Evolutionary conservation across 1,139 yeast genomes (phyloP).

Genomic region (Ashbya aceris): DNA sequence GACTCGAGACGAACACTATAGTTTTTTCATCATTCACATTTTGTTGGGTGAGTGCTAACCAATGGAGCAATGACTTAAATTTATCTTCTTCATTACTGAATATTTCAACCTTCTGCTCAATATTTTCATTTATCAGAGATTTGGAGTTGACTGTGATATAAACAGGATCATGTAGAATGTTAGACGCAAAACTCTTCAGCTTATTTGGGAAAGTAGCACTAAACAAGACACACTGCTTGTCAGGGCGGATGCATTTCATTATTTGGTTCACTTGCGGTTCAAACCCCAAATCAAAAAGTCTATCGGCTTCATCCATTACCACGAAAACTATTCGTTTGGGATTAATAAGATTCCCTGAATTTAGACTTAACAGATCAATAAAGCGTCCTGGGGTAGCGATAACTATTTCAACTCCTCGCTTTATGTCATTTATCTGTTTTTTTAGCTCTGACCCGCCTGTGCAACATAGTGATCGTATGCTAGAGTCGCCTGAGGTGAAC

Average conservation of each 20-base stretch:
- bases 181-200: constrained; percentile 66
- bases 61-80: constrained; percentile 43
- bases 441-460: constrained; percentile 92
- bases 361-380: constrained; percentile 80
- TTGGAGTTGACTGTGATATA: constrained; percentile 78
- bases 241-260: constrained; percentile 70
- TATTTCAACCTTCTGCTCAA: constrained; percentile 61
- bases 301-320: constrained; percentile 92
- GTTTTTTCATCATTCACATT: constrained; percentile 42
- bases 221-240: constrained; percentile 83
- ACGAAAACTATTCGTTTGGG: constrained; percentile 65
- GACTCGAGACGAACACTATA: constrained; percentile 80
- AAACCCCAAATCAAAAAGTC: constrained; percentile 96
- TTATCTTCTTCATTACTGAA: constrained; percentile 44
- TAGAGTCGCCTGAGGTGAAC: constrained; percentile 42
- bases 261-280: constrained; percentile 92
- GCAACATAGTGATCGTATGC: constrained; percentile 60
- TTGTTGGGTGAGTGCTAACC: constrained; percentile 12
- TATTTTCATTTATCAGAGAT: constrained; percentile 76
- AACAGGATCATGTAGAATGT: constrained; percentile 52
- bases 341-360: constrained; percentile 68
- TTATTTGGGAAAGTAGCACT: constrained; percentile 90
- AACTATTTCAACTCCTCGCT: constrained; percentile 69
- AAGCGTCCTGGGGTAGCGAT: constrained; percentile 96
- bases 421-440: constrained; percentile 69